Evolutionary conservation across 2,329 filamentous ascomycete genomes (phyloP).

Genomic region (Microcyclosporella mali): DNA sequence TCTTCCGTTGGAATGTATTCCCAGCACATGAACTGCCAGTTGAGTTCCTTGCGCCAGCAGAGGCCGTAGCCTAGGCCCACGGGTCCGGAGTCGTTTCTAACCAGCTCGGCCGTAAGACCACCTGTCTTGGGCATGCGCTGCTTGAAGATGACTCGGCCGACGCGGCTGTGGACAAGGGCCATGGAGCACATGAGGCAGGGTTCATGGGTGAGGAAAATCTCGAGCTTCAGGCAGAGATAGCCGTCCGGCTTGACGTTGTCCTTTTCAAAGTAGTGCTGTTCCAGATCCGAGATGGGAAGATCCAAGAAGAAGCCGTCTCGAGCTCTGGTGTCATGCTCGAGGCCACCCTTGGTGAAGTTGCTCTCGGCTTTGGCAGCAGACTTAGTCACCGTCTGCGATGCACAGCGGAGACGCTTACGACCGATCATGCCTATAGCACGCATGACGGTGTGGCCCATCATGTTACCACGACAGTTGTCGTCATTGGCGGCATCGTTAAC

Average conservation of each 20-base stretch:
- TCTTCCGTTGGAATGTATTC: constrained; percentile 44
- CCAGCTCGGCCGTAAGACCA: constrained; percentile 67
- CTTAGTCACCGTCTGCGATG: constrained; percentile 23
- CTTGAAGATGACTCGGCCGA: constrained; percentile 77
- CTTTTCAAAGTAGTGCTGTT: constrained; percentile 56
- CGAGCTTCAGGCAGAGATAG: constrained; percentile 88
- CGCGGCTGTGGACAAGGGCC: constrained; percentile 90
- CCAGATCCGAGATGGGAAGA: constrained; percentile 60
- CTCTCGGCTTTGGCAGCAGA: constrained; percentile 28
- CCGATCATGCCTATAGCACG: constrained; percentile 79
- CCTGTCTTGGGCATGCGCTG: constrained; percentile 74
- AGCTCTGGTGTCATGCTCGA: constrained; percentile 28
- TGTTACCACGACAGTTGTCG: constrained; percentile 53
- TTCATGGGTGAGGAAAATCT: constrained; percentile 92
- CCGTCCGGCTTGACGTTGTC: constrained; percentile 67
- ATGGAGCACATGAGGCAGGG: constrained; percentile 96
- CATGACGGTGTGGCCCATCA: constrained; percentile 71
- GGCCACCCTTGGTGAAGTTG: constrained; percentile 29
- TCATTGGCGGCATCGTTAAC: constrained; percentile 17
- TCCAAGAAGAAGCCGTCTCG: constrained; percentile 59
- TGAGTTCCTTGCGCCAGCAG: constrained; percentile 67
- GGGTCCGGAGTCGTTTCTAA: constrained; percentile 31
- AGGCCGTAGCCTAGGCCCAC: constrained; percentile 50
- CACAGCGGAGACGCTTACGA: constrained; percentile 43
- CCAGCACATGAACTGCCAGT: constrained; percentile 81